phyloP scores from a whole-genome alignment of 345 rosid species.

The Brassica incana region DNA sequence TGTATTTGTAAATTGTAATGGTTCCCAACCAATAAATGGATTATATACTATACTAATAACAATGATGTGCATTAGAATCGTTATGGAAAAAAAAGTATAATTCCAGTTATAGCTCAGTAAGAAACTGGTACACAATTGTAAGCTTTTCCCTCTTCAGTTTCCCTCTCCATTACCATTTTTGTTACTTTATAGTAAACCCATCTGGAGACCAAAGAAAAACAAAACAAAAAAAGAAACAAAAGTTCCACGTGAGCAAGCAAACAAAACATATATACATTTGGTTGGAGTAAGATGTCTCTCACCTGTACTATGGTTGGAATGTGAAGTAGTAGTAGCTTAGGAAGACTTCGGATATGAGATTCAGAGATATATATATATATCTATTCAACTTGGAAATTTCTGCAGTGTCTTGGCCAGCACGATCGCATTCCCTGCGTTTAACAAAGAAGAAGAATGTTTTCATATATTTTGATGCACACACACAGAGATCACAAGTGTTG shows the following conservation, averaged over 20 bases:
- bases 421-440: slow-evolving; percentile 52
- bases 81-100: background rate
- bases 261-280: background rate
- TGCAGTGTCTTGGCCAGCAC: slow-evolving; percentile 76
- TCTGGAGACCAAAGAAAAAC: slow-evolving; percentile 14
- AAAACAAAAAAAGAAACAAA: background rate
- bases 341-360: slow-evolving; percentile 20
- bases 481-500: background rate
- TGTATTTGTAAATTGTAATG: slow-evolving; percentile 2
- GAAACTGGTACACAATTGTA: slow-evolving; percentile 32
- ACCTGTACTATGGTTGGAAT: slow-evolving; percentile 26
- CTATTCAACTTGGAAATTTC: slow-evolving; percentile 42
- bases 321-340: slow-evolving; percentile 20
- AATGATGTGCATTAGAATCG: slow-evolving; percentile 9
- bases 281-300: slow-evolving; percentile 14
- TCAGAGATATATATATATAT: background rate
- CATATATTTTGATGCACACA: slow-evolving; percentile 2
- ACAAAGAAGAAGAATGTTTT: slow-evolving; percentile 9
- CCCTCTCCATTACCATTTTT: slow-evolving; percentile 2
- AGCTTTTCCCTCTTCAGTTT: slow-evolving; percentile 14
- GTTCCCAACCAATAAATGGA: slow-evolving; percentile 19
- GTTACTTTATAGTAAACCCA: background rate
- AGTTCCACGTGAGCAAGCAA: slow-evolving; percentile 12
- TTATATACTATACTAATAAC: slow-evolving; percentile 11
- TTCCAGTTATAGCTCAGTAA: slow-evolving; percentile 17